phyloP scores from a whole-genome alignment of 768 basidiomycete species.

The Podaxis sp. region DNA sequence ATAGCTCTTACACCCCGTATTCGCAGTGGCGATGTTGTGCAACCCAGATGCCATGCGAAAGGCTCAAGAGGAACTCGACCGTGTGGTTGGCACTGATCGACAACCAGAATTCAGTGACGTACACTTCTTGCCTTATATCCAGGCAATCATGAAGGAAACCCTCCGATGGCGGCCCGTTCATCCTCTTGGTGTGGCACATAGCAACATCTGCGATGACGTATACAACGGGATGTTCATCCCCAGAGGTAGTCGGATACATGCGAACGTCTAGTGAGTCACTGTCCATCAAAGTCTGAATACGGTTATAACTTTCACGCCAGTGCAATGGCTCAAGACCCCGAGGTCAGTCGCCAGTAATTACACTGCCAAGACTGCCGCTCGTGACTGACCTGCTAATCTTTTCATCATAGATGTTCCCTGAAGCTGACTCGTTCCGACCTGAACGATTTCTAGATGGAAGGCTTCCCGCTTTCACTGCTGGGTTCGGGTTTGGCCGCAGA shows the following conservation, averaged over 20 bases:
- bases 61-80: slow-evolving; percentile 33
- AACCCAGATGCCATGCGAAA: slow-evolving; percentile 26
- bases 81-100: slow-evolving; percentile 26
- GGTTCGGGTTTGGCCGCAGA: slow-evolving; percentile 29
- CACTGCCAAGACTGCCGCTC: not conserved
- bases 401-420: slow-evolving; percentile 23
- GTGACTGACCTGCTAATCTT: not conserved
- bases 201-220: slow-evolving; percentile 32
- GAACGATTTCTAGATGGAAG: slow-evolving; percentile 24
- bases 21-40: slow-evolving; percentile 28
- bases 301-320: slow-evolving; percentile 11
- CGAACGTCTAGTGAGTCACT: slow-evolving; percentile 25
- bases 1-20: not conserved
- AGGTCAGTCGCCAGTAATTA: slow-evolving; percentile 14
- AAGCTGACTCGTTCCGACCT: slow-evolving; percentile 23
- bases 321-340: slow-evolving; percentile 25
- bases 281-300: not conserved
- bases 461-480: slow-evolving; percentile 20
- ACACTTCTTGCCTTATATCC: slow-evolving; percentile 22
- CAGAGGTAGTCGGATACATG: slow-evolving; percentile 28
- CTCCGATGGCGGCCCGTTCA: slow-evolving; percentile 27
- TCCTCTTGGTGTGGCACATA: slow-evolving; percentile 34
- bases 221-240: slow-evolving; percentile 39
- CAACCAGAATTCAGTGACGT: slow-evolving; percentile 28
- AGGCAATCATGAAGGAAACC: slow-evolving; percentile 22